Conservation (phyloP, 2,329 filamentous ascomycete genomes). For the Pseudocercospora eumusae region DNA sequence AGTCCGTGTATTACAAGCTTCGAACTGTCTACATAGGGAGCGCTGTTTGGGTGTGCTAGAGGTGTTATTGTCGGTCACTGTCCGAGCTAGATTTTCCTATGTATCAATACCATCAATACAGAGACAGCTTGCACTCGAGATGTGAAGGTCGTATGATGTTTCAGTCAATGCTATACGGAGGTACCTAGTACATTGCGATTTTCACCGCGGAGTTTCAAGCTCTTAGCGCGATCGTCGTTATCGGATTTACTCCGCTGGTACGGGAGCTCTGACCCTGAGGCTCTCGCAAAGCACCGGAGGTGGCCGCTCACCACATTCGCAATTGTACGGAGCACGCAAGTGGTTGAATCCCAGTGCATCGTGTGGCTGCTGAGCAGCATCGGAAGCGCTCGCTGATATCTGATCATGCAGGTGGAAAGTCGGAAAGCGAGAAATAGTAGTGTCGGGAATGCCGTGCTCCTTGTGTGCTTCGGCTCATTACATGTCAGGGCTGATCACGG, state of each 20-base stretch:
- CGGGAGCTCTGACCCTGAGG: conserved; percentile 5
- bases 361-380: neutral
- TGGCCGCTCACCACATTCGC: neutral
- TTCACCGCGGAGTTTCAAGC: conserved; percentile 8
- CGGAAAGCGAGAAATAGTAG: neutral
- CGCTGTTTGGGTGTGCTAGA: conserved; percentile 18
- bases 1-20: conserved; percentile 22
- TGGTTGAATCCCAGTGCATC: conserved; percentile 11
- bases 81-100: conserved; percentile 24
- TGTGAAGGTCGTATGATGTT: neutral
- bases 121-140: conserved; percentile 15
- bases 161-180: neutral
- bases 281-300: neutral
- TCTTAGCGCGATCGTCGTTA: conserved; percentile 7
- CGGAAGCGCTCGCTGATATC: conserved; percentile 5
- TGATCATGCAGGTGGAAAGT: conserved; percentile 5
- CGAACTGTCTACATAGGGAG: conserved; percentile 18
- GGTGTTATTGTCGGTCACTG: conserved; percentile 19
- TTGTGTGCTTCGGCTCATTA: conserved; percentile 1
- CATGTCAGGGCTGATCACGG: conserved; percentile 1
- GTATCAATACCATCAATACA: conserved; percentile 18
- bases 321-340: neutral
- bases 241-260: neutral
- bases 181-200: neutral
- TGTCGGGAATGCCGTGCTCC: neutral